Evolutionary conservation across 129 eudicot species (phyloP), one percentile per base, ranked within the genome.

Genomic region (Pittosporum tobira): DNA sequence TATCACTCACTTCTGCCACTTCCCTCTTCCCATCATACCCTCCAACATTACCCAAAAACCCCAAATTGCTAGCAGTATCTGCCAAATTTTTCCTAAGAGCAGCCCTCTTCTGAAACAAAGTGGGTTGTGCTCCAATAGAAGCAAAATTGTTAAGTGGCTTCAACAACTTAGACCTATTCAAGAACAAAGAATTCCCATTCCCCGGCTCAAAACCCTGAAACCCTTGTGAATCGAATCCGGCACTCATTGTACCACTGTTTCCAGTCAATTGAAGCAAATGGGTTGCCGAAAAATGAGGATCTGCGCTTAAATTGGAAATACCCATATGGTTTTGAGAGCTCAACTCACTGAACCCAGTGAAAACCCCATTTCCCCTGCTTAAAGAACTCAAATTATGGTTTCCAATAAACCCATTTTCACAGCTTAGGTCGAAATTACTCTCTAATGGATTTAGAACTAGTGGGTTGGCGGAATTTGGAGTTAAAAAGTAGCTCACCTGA

Each of bases 21-120:
- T 47, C 59, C 52, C 37, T 46, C 30, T 36, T 62, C 16, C 57
- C 61, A 42, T 64, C 64, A 47, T 36, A 57, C 38, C 55, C 67
- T 40, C 46, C 72, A 30, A 26, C 58, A 16, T 55, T 52, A 1
- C 72, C 67, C 66, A 78, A 64, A 48, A 34, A 34, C 25, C 82
- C 87, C 63, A 71, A 49, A 73, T 71, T 48, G 53, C 58, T 65
- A 36, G 61, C 64, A 58, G 58, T 29, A 63, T 62, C 79, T 16
- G 65, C 74, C 45, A 77, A 61, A 51, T 70, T 88, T 81, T 87
- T 74, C 52, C 87, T 73, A 30, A 81, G 70, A n/a, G 96, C 91
- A 50, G 95, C 96, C 62, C 96, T 66, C 59, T 88, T 88, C 29
- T 88, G 94, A 50, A 88, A 88, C 47, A 88, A 67, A 23, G 96